phyloP scores from a whole-genome alignment of 805 yeast species.

The Metschnikowia drakensbergensis region DNA sequence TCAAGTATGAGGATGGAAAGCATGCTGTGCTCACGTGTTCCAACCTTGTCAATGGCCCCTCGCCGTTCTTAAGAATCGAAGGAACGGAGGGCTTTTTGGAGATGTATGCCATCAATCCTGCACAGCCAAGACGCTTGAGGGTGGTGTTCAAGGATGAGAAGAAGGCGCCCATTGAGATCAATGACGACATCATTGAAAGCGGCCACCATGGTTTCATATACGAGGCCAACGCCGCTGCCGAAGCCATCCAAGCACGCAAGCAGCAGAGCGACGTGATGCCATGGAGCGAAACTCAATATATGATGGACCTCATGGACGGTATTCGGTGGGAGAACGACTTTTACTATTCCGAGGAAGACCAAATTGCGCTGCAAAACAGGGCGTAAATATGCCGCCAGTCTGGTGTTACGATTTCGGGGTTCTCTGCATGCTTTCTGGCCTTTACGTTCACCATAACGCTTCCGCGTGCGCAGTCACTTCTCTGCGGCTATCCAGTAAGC shows the following conservation, averaged over 20 bases:
- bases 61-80: constrained; percentile 31
- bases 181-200: constrained; percentile 24
- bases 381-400: too few relatives aligned
- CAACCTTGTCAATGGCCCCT: constrained; percentile 25
- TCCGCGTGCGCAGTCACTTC: not conserved
- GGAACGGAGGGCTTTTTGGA: constrained; percentile 32
- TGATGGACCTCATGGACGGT: constrained; percentile 48
- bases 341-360: constrained; percentile 38
- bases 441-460: too few relatives aligned
- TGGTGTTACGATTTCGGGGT: too few relatives aligned
- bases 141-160: constrained; percentile 29
- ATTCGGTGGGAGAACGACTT: constrained; percentile 44
- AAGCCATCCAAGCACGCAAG: constrained; percentile 39
- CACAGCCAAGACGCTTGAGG: constrained; percentile 29
- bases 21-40: constrained; percentile 38
- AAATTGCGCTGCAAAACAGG: not conserved
- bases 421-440: too few relatives aligned
- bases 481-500: not conserved
- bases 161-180: constrained; percentile 23
- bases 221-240: constrained; percentile 54
- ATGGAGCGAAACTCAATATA: constrained; percentile 43
- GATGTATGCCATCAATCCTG: constrained; percentile 31
- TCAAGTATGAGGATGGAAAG: constrained; percentile 38
- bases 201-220: constrained; percentile 49
- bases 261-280: constrained; percentile 36